Evolutionary conservation across 495 filamentous ascomycete species (phyloP), one percentile per base, ranked within the genome.

Genomic region (Lasiosphaeriaceae sp.): DNA sequence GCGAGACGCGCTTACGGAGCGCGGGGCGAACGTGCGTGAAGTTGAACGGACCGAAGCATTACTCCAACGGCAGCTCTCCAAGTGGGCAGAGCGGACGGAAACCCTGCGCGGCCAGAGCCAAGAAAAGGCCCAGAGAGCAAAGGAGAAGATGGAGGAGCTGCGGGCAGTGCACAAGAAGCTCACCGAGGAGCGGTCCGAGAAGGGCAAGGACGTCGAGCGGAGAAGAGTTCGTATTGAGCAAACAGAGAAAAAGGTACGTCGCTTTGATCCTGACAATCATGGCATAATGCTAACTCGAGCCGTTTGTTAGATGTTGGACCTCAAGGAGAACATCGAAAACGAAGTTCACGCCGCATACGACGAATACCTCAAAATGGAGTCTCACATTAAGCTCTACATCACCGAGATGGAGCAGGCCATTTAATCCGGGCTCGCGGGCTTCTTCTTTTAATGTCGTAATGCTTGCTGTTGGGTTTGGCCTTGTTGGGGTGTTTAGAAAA

Each of bases 391-490:
- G 71, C 79, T 96, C 56, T 98, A 98, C 77, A 94, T 97, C 69
- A 96, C 87, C 23, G 92, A 97, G 80, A 96, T 98, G 92, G 95
- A 97, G 70, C 92, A 97, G 74, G 86, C 84, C 57, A 81, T 92
- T 57, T 90, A 67, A 86, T 54, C 31, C 8, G 12, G 37, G 37
- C 46, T 22, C 23, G 21, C 49, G 50, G 51, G 51, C 57, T 61
- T 61, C 12, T 16, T 59, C 9, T 49, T 65, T 46, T 57, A 52
- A 59, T 48, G 56, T 41, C 29, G 52, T 54, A 21, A 56, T 58
- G 55, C 16, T 59, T 47, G 52, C 50, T 47, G 52, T 45, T 21
- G 47, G 41, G 21, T 45, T 22, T 37, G 24, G 47, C 9, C 20
- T 11, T 3, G 9, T 49, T 54, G 26, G 39, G 34, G 34, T 49